Conservation (phyloP, 1,284 basidiomycete genomes). For the Irpex sp. region DNA sequence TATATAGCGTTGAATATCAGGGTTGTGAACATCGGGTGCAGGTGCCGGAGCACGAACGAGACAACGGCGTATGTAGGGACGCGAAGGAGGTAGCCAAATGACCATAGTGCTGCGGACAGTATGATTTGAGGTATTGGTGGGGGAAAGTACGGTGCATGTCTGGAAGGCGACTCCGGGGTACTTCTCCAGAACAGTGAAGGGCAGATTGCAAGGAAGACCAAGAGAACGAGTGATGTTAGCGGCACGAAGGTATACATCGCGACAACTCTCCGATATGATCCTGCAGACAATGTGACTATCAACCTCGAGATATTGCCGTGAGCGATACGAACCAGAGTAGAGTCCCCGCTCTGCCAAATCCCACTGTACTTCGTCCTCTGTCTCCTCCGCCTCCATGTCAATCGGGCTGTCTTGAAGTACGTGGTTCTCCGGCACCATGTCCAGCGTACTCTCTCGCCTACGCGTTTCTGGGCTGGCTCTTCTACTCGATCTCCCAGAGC, state of each 20-base stretch:
- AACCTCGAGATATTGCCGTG: background rate
- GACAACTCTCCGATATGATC: constrained; percentile 55
- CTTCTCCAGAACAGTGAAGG: constrained; percentile 44
- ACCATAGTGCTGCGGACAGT: constrained; percentile 55
- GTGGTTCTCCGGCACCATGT: constrained; percentile 42
- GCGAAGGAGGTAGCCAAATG: constrained; percentile 54
- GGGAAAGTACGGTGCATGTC: constrained; percentile 45
- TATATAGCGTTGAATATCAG: constrained; percentile 47
- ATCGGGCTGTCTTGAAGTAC: background rate
- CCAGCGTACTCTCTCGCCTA: constrained; percentile 29
- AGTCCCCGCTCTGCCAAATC: constrained; percentile 56
- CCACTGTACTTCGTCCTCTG: constrained; percentile 40
- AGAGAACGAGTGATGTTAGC: constrained; percentile 42
- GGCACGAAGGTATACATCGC: constrained; percentile 56
- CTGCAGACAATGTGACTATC: constrained; percentile 29
- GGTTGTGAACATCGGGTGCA: constrained; percentile 32
- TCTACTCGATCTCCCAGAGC: constrained; percentile 16
- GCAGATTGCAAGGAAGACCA: constrained; percentile 45
- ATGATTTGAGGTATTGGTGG: constrained; percentile 59
- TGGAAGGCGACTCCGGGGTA: constrained; percentile 17
- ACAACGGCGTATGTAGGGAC: constrained; percentile 41
- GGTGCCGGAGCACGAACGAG: constrained; percentile 21
- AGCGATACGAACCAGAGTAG: constrained; percentile 45
- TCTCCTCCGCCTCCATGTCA: constrained; percentile 18
- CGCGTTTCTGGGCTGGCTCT: constrained; percentile 37